Evolutionary conservation across 345 rosid species (phyloP), one percentile per base, ranked within the genome.

Genomic region (Gossypium longicalyx): DNA sequence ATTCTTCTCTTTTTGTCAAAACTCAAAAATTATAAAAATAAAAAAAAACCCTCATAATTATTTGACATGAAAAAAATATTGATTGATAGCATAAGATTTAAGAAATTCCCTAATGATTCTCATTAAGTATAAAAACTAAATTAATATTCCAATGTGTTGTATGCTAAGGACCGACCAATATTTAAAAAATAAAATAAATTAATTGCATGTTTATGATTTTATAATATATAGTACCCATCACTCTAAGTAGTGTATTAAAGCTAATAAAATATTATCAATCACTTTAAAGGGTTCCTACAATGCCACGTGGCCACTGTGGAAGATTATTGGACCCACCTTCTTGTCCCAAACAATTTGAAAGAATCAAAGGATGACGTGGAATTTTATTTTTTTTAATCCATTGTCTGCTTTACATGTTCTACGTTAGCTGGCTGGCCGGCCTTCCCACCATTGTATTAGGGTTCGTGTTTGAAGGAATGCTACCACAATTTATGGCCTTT

Each of bases 351-450:
- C 41, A 34, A 34, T 34, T 34, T 34, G 41, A 34, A 34, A 34
- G 41, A 34, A 5, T 34, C 41, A 34, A 34, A 34, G 41, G 41
- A 5, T 34, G 41, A 34, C 41, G 41, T 34, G 41, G 41, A 34
- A 1, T 34, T 38, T 45, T 45, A 1, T 9, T 45, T 65, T 34
- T 6, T 45, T 45, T 66, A 45, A 10, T 45, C 19, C 5, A 44
- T 44, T 45, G 54, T 66, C 70, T 45, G 17, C 11, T 52, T 66
- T 66, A 45, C 70, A 45, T 12, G 70, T 66, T 44, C 48, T 12
- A 44, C 9, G 51, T 16, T 66, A 49, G 53, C 70, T 48, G 34
- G 53, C 70, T 48, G 34, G 70, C 70, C 70, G 54, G 70, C 70
- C 70, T 66, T 34, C 22, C 54, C 53, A 66, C 53, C 70, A 45